Percentiles rank a stretch among this genome's conserved stretches.
Conservation (phyloP, 192 early-diverging fungal species). For the Backusella circina region DNA sequence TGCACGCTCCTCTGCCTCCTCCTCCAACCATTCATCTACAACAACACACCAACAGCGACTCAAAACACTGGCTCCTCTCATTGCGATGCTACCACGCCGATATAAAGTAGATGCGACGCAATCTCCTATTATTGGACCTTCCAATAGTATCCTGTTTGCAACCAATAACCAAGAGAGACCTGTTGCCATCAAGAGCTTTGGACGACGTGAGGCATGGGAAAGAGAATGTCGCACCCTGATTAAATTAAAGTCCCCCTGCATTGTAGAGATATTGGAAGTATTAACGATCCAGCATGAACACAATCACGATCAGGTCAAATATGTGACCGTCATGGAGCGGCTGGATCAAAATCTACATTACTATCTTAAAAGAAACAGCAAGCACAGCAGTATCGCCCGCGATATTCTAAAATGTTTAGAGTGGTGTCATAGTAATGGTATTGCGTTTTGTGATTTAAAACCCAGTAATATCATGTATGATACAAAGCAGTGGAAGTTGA, state of each 20-base stretch:
- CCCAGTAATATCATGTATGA: constrained; percentile 51
- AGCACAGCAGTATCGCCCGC: constrained; percentile 17
- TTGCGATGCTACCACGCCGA: constrained; percentile 38
- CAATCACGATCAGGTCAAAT: constrained; percentile 21
- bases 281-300: constrained; percentile 41
- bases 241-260: constrained; percentile 33
- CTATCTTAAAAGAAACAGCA: constrained; percentile 9
- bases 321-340: constrained; percentile 42
- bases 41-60: neutral
- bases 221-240: constrained; percentile 43
- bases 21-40: neutral
- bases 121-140: constrained; percentile 38
- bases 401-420: constrained; percentile 37
- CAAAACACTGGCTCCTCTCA: constrained; percentile 20
- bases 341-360: constrained; percentile 45
- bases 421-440: constrained; percentile 43
- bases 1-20: neutral
- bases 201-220: constrained; percentile 51
- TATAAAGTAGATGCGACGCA: constrained; percentile 34
- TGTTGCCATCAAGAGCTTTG: constrained; percentile 45
- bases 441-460: constrained; percentile 55
- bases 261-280: constrained; percentile 48
- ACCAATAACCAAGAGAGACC: constrained; percentile 30
- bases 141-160: constrained; percentile 45
- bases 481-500: constrained; percentile 41